phyloP scores from a whole-genome alignment of 352 stramenopile genomes.

The Pythium rishiriense region DNA sequence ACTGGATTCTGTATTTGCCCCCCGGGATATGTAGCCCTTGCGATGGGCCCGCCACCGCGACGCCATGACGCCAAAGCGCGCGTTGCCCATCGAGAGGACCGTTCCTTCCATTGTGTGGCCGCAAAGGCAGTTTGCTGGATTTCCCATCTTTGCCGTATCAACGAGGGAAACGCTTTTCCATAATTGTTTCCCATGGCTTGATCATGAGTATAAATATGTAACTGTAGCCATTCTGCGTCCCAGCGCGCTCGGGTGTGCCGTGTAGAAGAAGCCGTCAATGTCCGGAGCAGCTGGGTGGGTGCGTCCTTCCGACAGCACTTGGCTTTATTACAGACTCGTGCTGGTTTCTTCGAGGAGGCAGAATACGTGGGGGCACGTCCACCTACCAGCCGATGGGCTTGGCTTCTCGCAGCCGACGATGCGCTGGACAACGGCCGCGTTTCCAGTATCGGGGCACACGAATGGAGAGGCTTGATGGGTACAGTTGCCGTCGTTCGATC shows the following conservation, averaged over 20 bases:
- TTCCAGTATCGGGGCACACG: background rate
- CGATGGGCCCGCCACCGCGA: background rate
- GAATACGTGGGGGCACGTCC: background rate
- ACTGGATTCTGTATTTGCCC: constrained; percentile 7
- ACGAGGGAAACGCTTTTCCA: background rate
- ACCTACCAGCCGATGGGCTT: background rate
- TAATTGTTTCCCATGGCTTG: background rate
- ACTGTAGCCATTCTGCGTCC: background rate
- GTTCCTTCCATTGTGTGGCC: too few species aligned
- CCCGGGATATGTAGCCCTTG: background rate
- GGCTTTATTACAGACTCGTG: too few species aligned
- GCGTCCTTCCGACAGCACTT: background rate
- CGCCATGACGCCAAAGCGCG: too few species aligned
- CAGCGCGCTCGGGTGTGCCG: too few species aligned
- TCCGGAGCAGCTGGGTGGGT: background rate
- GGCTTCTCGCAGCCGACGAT: background rate
- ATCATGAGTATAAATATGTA: too few species aligned
- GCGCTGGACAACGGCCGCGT: background rate
- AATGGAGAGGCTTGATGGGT: background rate
- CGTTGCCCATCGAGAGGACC: too few species aligned
- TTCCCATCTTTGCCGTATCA: background rate
- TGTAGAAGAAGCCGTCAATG: background rate
- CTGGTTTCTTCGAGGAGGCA: background rate
- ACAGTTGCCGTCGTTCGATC: background rate
- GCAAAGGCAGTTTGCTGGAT: too few species aligned